Base-by-base conservation (phyloP, 768 basidiomycete species). In the Mycena galopus region DNA sequence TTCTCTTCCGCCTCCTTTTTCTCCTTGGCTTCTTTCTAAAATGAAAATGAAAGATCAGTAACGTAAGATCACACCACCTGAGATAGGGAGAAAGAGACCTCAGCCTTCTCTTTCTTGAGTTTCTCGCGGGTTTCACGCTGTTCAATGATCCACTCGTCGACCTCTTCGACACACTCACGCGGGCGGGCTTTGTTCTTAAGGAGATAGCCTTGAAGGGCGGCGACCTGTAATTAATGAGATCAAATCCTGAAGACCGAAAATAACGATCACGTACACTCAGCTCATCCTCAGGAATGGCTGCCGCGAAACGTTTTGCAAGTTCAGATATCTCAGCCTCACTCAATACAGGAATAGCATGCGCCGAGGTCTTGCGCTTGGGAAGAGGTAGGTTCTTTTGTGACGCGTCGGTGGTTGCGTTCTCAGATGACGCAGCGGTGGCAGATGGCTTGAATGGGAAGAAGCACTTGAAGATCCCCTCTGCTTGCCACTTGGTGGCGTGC, bases 141-240 rank as follows among this genome's bases (percentile, higher is more conserved):
- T 79, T 92, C 89, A 71, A 89, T 83, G 62, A 95, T 80, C 94
- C 96, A 97, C 55, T 90, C 91, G 33, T 81, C 86, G 29, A 93
- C 92, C 79, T 95, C 94, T 7, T 92, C 91, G 11, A 96, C 94
- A 73, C 92, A 94, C 81, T 96, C 93, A 71, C 88, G 88, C 47
- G 95, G 95, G n/a, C 95, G 91, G 16, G 95, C 92, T 88, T 96
- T 95, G 82, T 96, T 96, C 88, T 93, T 94, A 69, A 95, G 86
- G 44, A 96, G 86, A 80, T 96, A 96, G 3, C 95, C 95, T 85
- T 96, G 95, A 74, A 96, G 87, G 58, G 88, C 86, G 30, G 95
- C 95, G 69, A 96, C 94, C 94, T 94, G 77, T 35, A 67, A 39
- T 56, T 23, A 67, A 35, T 66, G 56, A 73, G 29, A 9, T 12